Evolutionary conservation across 768 basidiomycete genomes (phyloP).

Genomic region (Chalciporus chontae): DNA sequence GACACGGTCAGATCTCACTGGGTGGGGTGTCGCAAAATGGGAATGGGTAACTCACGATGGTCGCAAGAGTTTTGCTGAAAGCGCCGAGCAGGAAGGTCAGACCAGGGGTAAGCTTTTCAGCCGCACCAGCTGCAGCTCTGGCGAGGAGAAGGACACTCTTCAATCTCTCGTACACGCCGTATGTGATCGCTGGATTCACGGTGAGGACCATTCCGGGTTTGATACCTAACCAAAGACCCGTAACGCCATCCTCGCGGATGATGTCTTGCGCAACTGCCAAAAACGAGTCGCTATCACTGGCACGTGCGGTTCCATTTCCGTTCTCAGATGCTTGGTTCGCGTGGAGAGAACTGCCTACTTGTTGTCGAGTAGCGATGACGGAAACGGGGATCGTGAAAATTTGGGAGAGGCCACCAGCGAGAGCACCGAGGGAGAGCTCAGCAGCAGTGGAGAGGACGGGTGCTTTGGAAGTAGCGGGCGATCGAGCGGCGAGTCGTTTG

Average conservation of each 20-base stretch:
- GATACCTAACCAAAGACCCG: slow-evolving; percentile 90
- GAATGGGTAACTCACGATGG: slow-evolving; percentile 57
- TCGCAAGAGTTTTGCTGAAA: slow-evolving; percentile 91
- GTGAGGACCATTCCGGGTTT: slow-evolving; percentile 94
- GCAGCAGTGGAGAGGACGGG: slow-evolving; percentile 67
- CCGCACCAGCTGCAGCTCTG: slow-evolving; percentile 39
- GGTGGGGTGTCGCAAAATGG: not conserved
- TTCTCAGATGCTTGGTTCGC: not conserved
- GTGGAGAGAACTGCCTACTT: slow-evolving; percentile 57
- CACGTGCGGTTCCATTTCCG: not conserved
- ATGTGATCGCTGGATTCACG: slow-evolving; percentile 96
- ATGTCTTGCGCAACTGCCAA: slow-evolving; percentile 80
- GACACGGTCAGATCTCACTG: not conserved
- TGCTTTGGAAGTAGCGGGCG: slow-evolving; percentile 57
- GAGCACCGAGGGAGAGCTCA: slow-evolving; percentile 85
- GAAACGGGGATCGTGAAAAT: slow-evolving; percentile 98
- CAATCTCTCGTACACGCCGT: slow-evolving; percentile 89
- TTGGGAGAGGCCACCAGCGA: slow-evolving; percentile 92
- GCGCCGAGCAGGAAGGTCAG: slow-evolving; percentile 87
- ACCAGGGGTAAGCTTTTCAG: slow-evolving; percentile 69
- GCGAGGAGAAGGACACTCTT: slow-evolving; percentile 70
- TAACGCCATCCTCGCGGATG: slow-evolving; percentile 80
- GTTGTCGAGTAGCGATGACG: slow-evolving; percentile 96
- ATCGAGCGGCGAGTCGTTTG: slow-evolving; percentile 57
- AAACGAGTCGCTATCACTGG: slow-evolving; percentile 62